Evolutionary conservation across 176 grass and related monocot genomes (phyloP), one percentile per base, ranked within the genome.

Genomic region (Otatea glauca): DNA sequence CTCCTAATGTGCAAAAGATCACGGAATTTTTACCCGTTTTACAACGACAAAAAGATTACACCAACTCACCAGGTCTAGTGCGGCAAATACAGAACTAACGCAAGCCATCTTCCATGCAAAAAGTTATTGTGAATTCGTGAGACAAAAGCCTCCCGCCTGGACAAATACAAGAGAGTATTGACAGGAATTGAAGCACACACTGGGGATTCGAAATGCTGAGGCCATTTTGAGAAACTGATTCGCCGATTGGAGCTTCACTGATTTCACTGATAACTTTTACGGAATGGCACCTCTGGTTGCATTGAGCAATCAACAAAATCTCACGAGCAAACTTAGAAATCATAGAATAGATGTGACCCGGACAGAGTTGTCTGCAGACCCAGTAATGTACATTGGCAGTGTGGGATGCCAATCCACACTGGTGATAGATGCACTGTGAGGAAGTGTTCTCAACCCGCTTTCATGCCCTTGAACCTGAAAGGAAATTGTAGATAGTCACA

Each of bases 331-430:
- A 39, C 35, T 29, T 11, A 27, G 21, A 54, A 23, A 88, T 93
- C 79, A 92, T 59, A 92, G 54, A 85, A 98, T 93, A 48, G 96
- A 98, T 70, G 96, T 98, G 61, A 98, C 93, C 29, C 96, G 85
- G 81, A 95, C 93, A 25, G 96, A 98, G 53, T 95, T 78, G 68
- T 98, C 91, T 27, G 91, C 89, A 64, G 96, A 92, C 35, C 96
- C 96, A 24, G 96, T 95, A 66, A 95, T 91, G 68, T 92, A 98
- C n/a, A 95, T 88, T 72, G 91, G 85, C 23, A 84, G 72, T 53
- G 92, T 95, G 29, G 93, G 93, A 65, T 98, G 96, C 96, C 96
- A 95, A 85, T 98, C 96, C 55, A 98, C 89, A 48, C 91, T 95
- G 51, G 91, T 95, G 73, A 98, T 83, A 80, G 82, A 72, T 37